These are phyloP conservation scores for Salix viminalis DNA, from an alignment of 345 rosid genomes.

Conservation along the genomic window DNA sequence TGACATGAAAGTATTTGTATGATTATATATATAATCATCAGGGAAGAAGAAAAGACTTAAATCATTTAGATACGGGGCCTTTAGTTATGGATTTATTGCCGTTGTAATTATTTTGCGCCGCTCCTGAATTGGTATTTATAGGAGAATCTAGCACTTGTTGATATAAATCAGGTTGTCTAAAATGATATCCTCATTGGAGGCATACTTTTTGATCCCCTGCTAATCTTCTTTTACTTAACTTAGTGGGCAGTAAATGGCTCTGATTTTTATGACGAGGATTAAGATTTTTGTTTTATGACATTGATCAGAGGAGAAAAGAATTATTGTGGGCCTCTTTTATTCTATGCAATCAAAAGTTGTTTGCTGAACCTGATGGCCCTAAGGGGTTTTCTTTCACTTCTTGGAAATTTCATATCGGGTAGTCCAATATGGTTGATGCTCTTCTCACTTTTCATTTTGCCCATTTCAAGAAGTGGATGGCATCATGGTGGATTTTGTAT, in stretches of 20 bases:
- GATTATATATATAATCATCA: background rate
- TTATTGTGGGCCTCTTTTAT: background rate
- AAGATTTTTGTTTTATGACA: background rate
- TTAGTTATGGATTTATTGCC: background rate
- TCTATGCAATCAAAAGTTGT: background rate
- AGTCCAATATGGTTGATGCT: background rate
- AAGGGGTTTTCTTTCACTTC: background rate
- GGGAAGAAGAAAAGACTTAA: background rate
- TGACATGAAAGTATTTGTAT: no score
- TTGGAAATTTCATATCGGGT: background rate
- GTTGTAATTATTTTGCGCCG: no score
- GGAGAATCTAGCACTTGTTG: background rate
- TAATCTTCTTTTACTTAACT: background rate
- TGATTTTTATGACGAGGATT: background rate
- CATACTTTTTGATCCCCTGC: background rate
- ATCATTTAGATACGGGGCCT: background rate
- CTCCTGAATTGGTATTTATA: background rate
- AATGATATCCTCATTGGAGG: background rate
- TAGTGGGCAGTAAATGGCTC: background rate
- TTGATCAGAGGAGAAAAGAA: background rate
- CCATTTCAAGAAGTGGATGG: background rate
- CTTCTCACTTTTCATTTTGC: background rate
- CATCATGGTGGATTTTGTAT: background rate
- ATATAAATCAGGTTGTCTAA: background rate
- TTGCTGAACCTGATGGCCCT: background rate